Conservation (phyloP, 108 stramenopile species). For the Cyclotella baltica region DNA sequence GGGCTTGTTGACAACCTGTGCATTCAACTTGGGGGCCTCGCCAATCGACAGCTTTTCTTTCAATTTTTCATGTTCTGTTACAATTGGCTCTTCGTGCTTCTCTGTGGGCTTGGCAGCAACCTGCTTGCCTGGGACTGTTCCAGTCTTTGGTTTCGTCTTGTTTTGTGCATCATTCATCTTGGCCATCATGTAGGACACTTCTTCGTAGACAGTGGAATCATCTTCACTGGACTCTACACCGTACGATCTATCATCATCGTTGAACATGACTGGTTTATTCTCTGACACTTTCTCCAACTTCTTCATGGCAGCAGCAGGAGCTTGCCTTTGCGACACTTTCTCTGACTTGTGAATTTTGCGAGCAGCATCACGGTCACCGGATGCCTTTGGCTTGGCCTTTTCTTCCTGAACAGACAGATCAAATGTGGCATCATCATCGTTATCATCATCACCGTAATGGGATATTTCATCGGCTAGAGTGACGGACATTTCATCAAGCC, state of each 20-base stretch:
- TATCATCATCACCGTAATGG: neutral
- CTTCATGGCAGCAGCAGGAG: no score
- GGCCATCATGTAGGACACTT: constrained; percentile 2
- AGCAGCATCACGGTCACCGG: neutral
- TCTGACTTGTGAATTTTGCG: neutral
- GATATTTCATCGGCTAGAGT: constrained; percentile 6
- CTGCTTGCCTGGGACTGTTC: neutral
- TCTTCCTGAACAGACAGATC: neutral
- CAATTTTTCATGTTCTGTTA: neutral
- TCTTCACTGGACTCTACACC: constrained; percentile 5
- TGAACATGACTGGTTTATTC: no score
- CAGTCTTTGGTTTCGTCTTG: neutral
- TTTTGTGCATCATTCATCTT: neutral
- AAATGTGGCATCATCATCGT: constrained; percentile 14
- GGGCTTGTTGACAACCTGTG: neutral
- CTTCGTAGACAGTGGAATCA: constrained; percentile 3
- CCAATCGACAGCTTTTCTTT: neutral
- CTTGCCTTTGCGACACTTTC: no score
- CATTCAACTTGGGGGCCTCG: neutral
- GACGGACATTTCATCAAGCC: constrained; percentile 13
- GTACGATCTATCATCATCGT: neutral
- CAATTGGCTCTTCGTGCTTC: neutral
- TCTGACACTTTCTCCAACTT: no score
- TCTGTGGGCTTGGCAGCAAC: neutral
- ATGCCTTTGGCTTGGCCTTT: neutral